Evolutionary conservation across 148 eudicot genomes (phyloP).

Genomic region (Dianthus caryophyllus): DNA sequence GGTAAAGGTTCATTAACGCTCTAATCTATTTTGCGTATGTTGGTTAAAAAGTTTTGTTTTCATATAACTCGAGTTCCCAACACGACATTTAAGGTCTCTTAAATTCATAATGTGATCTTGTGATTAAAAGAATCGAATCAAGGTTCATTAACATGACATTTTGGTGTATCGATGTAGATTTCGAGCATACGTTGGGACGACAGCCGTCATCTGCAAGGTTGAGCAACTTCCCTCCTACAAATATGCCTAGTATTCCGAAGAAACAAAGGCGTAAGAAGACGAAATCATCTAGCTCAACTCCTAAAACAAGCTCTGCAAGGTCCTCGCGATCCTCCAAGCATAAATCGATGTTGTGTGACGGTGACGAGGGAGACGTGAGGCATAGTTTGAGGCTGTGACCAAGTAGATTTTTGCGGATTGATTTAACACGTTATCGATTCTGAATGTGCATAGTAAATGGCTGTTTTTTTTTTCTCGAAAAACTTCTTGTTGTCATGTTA

Average conservation of each 20-base stretch:
- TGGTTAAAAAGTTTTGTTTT: too few relatives aligned
- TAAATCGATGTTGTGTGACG: constrained; percentile 29
- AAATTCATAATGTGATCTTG: too few relatives aligned
- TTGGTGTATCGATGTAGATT: constrained; percentile 32
- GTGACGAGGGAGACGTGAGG: constrained; percentile 22
- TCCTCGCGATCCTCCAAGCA: constrained; percentile 46
- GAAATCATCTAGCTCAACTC: constrained; percentile 47
- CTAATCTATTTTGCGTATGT: too few relatives aligned
- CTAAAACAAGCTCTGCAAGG: constrained; percentile 32
- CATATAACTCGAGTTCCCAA: too few relatives aligned
- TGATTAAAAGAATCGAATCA: background rate
- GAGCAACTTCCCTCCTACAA: constrained; percentile 38
- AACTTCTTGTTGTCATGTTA: constrained; percentile 1
- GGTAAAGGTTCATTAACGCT: too few relatives aligned
- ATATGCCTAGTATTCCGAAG: constrained; percentile 38
- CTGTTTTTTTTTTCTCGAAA: constrained; percentile 1
- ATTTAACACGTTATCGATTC: background rate
- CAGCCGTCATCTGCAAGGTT: constrained; percentile 35
- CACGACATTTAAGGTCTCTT: too few relatives aligned
- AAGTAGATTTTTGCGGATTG: constrained; percentile 11
- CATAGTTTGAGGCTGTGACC: constrained; percentile 16
- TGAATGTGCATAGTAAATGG: constrained; percentile 31
- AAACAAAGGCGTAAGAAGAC: constrained; percentile 53
- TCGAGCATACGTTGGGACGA: constrained; percentile 33
- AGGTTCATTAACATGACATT: background rate